A percentile compares a stretch with the other conserved stretches of the same genome.
phyloP scores from a whole-genome alignment of 345 rosid genomes.

The Cardiospermum halicacabum region DNA sequence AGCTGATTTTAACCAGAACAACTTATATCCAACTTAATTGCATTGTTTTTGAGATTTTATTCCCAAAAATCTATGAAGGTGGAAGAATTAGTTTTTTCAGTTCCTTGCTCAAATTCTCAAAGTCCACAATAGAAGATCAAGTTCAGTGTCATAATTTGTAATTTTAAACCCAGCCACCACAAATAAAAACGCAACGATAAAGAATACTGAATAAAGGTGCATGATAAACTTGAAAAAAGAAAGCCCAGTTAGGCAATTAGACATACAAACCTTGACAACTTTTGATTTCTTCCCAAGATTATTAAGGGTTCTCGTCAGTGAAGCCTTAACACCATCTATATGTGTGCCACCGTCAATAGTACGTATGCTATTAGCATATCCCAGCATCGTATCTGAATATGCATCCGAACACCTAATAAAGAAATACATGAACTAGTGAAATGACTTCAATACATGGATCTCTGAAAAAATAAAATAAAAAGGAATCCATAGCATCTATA shows the following conservation, averaged over 20 bases:
- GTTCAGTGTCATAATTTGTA: background rate
- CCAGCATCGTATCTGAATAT: constrained; percentile 90
- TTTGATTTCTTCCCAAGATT: constrained; percentile 84
- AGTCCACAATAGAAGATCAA: background rate
- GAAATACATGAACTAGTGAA: constrained; percentile 16
- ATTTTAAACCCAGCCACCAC: background rate
- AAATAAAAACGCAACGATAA: background rate
- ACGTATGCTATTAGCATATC: constrained; percentile 96
- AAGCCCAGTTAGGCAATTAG: background rate
- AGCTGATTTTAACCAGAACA: background rate
- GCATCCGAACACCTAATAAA: constrained; percentile 88
- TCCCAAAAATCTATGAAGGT: background rate
- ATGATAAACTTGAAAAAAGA: background rate
- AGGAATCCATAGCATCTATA: background rate
- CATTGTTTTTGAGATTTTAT: background rate
- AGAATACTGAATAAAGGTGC: background rate
- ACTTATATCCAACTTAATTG: background rate
- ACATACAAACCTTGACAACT: constrained; percentile 60
- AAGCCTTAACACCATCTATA: constrained; percentile 86
- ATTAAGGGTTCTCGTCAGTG: constrained; percentile 88
- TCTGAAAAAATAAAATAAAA: constrained; percentile 2
- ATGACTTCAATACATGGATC: constrained; percentile 1
- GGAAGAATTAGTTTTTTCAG: background rate
- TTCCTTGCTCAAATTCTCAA: background rate
- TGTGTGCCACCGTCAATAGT: constrained; percentile 98